Conservation (phyloP, 768 basidiomycete genomes). For the Pholiota molesta region DNA sequence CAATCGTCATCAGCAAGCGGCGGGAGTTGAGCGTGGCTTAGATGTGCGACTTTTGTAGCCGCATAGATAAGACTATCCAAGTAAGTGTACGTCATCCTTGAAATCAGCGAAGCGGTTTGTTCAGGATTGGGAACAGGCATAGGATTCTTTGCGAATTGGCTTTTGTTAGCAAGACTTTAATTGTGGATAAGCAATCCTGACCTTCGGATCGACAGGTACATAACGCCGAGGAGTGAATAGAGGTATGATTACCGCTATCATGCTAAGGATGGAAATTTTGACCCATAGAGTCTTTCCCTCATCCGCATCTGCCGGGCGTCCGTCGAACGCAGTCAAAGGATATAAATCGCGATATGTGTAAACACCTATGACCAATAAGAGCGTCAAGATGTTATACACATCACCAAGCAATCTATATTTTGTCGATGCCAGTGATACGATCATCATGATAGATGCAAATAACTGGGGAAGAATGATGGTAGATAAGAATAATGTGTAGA, state of each 20-base stretch:
- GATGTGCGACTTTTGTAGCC: constrained; percentile 43
- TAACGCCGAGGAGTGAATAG: constrained; percentile 53
- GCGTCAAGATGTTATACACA: constrained; percentile 25
- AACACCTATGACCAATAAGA: constrained; percentile 38
- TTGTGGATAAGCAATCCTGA: constrained; percentile 14
- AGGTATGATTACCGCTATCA: constrained; percentile 51
- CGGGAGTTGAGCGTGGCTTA: constrained; percentile 55
- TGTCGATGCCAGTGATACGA: constrained; percentile 35
- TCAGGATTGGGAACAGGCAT: constrained; percentile 40
- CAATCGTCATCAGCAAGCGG: constrained; percentile 64
- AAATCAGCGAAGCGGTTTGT: constrained; percentile 51
- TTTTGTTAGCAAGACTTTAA: background rate
- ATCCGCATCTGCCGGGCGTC: constrained; percentile 42
- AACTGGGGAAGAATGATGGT: constrained; percentile 1
- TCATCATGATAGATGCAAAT: constrained; percentile 34
- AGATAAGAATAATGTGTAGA: background rate
- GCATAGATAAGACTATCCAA: constrained; percentile 51
- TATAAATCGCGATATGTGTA: constrained; percentile 53
- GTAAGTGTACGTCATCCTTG: constrained; percentile 50
- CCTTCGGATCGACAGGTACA: constrained; percentile 52
- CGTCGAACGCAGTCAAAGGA: constrained; percentile 26
- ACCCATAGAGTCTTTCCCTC: constrained; percentile 54
- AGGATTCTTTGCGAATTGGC: constrained; percentile 29
- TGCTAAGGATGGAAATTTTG: constrained; percentile 43
- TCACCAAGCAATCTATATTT: constrained; percentile 28